phyloP scores from a whole-genome alignment of 441 rosid species.

The Adansonia gregorii region DNA sequence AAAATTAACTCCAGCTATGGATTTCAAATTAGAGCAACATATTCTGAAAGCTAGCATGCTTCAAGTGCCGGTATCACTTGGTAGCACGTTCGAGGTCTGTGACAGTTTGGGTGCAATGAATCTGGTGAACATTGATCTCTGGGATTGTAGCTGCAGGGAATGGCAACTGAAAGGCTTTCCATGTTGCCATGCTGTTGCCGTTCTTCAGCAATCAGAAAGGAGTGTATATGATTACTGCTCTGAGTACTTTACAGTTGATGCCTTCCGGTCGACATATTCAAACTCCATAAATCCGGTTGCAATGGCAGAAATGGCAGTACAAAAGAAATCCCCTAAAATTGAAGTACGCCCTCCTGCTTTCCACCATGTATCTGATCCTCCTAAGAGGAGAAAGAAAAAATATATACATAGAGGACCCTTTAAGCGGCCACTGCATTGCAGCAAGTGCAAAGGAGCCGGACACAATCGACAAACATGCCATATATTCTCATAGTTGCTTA shows the following conservation, averaged over 20 bases:
- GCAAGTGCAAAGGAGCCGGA: constrained; percentile 78
- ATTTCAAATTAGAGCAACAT: constrained; percentile 52
- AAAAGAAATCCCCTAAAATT: constrained; percentile 27
- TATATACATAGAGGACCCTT: constrained; percentile 52
- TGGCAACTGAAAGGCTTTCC: constrained; percentile 68
- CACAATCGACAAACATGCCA: constrained; percentile 72
- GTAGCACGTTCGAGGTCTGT: constrained; percentile 49
- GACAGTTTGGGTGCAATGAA: constrained; percentile 42
- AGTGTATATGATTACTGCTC: constrained; percentile 65
- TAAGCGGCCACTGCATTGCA: constrained; percentile 70
- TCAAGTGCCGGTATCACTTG: constrained; percentile 41
- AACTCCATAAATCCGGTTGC: constrained; percentile 71
- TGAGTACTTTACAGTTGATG: constrained; percentile 51
- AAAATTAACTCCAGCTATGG: constrained; percentile 60
- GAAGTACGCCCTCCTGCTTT: constrained; percentile 59
- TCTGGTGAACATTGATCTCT: constrained; percentile 51
- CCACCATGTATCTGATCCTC: constrained; percentile 56
- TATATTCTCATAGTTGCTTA: not conserved
- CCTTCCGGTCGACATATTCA: constrained; percentile 55
- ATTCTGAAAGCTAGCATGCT: constrained; percentile 42
- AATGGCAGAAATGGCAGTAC: constrained; percentile 38
- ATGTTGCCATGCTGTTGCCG: constrained; percentile 75
- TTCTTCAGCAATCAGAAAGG: constrained; percentile 44
- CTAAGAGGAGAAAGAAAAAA: constrained; percentile 51
- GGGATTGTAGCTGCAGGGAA: constrained; percentile 51